A percentile compares a stretch with the other conserved stretches of the same genome.
phyloP scores from a whole-genome alignment of 2,329 filamentous ascomycete species.

The Ophiocordyceps polyrhachis-furcata region DNA sequence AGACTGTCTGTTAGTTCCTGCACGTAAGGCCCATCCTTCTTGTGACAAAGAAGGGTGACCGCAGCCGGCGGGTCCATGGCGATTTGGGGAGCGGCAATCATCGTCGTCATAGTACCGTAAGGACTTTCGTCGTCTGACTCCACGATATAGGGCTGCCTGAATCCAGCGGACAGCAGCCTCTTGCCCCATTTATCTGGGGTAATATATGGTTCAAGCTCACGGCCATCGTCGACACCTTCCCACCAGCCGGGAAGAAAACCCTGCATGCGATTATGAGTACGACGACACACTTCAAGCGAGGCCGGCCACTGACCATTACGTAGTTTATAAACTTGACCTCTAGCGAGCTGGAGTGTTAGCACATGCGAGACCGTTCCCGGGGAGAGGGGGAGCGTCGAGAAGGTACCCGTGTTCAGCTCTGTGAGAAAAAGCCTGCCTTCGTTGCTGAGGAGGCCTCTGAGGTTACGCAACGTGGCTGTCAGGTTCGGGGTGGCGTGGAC shows the following conservation, averaged over 20 bases:
- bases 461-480: neutral
- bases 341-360: neutral
- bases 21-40: no score
- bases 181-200: constrained; percentile 8
- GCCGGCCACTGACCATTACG: neutral
- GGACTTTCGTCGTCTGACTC: neutral
- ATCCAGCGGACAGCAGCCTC: constrained; percentile 9
- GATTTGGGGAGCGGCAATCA: neutral
- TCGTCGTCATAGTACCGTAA: neutral
- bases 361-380: no score
- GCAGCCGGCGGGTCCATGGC: neutral
- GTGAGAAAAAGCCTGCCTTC: constrained; percentile 1
- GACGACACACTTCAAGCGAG: no score
- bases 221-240: constrained; percentile 12
- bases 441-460: neutral
- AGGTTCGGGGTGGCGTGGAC: constrained; percentile 2
- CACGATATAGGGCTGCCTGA: constrained; percentile 2
- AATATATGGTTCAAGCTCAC: constrained; percentile 10
- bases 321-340: neutral
- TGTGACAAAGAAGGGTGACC: neutral
- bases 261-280: neutral
- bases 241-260: constrained; percentile 16
- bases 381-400: no score
- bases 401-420: neutral
- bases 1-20: no score